These are phyloP conservation scores for Phytophthora agathidicida DNA, from an alignment of 352 stramenopile genomes.

Conservation along the genomic window DNA sequence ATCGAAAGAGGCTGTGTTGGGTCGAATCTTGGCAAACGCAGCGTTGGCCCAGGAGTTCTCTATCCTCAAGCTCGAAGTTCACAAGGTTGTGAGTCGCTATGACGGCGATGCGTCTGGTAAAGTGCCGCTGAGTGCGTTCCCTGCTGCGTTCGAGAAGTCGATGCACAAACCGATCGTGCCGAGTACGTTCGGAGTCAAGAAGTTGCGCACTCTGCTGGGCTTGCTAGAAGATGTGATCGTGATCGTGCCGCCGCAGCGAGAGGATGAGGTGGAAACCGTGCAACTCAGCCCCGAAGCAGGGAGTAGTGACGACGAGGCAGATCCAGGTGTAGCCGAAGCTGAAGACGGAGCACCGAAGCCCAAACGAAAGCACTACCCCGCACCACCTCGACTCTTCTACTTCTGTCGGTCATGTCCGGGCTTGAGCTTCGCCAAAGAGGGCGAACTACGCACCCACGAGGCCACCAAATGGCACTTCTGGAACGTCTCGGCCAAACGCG, in stretches of 20 bases:
- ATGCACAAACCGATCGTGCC: constrained; percentile 77
- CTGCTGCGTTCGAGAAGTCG: constrained; percentile 52
- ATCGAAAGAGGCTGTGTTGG: constrained; percentile 59
- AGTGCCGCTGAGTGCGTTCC: constrained; percentile 60
- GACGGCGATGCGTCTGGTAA: constrained; percentile 35
- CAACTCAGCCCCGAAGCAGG: constrained; percentile 50
- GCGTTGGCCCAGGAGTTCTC: constrained; percentile 57
- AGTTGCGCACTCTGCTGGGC: constrained; percentile 67
- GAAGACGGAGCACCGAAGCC: constrained; percentile 16
- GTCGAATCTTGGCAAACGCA: constrained; percentile 47
- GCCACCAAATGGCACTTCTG: constrained; percentile 83
- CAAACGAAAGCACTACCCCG: constrained; percentile 29
- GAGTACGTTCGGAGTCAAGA: constrained; percentile 71
- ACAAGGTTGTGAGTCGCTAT: constrained; percentile 71
- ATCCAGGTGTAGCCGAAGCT: constrained; percentile 1
- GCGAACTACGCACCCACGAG: constrained; percentile 67
- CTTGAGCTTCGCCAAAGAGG: constrained; percentile 64
- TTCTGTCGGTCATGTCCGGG: constrained; percentile 71
- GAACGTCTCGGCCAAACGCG: constrained; percentile 55
- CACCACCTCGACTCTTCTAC: constrained; percentile 52
- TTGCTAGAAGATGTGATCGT: constrained; percentile 63
- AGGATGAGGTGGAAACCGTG: constrained; percentile 68
- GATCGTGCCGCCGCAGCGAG: constrained; percentile 49
- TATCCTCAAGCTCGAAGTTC: constrained; percentile 72
- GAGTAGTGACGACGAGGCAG: constrained; percentile 40